Evolutionary conservation across 2,329 filamentous ascomycete species (phyloP).

Genomic region (Dactylellina drechsleri): DNA sequence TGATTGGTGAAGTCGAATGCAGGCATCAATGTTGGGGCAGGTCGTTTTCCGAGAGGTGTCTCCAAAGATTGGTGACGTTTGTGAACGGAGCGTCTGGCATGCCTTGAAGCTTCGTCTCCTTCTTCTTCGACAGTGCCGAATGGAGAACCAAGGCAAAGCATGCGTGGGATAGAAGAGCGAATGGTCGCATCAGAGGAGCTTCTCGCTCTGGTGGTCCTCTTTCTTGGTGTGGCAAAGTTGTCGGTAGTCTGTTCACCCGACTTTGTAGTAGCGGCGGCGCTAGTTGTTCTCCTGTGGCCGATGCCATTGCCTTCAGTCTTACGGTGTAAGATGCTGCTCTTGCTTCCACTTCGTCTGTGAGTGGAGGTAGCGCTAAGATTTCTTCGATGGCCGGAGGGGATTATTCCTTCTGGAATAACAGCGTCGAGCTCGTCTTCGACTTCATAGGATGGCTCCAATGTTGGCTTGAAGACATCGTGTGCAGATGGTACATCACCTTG

Average conservation of each 20-base stretch:
- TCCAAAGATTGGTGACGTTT: conserved; percentile 53
- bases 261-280: conserved; percentile 31
- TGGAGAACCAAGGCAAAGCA: conserved; percentile 52
- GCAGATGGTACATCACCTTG: conserved; percentile 45
- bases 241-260: conserved; percentile 33
- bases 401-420: conserved; percentile 24
- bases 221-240: conserved; percentile 45
- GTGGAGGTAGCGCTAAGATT: conserved; percentile 38
- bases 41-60: conserved; percentile 26
- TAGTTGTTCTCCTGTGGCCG: conserved; percentile 48
- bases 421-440: conserved; percentile 44
- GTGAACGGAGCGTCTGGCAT: conserved; percentile 36
- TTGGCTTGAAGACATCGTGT: conserved; percentile 52
- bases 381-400: conserved; percentile 36
- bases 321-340: conserved; percentile 46
- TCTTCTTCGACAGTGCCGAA: conserved; percentile 52
- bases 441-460: conserved; percentile 46
- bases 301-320: conserved; percentile 50
- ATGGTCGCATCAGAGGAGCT: conserved; percentile 53
- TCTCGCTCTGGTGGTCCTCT: conserved; percentile 36
- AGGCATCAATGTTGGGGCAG: conserved; percentile 41
- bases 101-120: conserved; percentile 41
- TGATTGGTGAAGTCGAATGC: conserved; percentile 53
- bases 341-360: conserved; percentile 50
- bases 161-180: conserved; percentile 51